These are phyloP conservation scores for Margaritispora aquatica DNA, from an alignment of 495 filamentous ascomycete genomes.

Conservation along the genomic window DNA sequence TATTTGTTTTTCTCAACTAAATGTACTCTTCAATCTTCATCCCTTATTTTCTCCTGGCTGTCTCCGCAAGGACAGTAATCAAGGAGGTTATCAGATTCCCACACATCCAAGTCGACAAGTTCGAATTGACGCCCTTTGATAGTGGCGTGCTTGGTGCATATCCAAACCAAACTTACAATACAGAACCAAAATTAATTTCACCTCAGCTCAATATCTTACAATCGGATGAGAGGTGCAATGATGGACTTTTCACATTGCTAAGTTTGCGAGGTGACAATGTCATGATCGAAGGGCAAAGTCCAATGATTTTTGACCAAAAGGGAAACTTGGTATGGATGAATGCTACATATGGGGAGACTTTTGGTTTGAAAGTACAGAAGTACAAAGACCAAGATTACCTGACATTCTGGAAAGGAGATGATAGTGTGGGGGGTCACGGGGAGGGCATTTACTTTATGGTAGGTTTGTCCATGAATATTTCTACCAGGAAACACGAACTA, in stretches of 20 bases:
- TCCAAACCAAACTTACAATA: not conserved
- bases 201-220: not conserved
- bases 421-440: constrained; percentile 31
- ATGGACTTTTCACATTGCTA: not conserved
- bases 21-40: not conserved
- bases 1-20: not conserved
- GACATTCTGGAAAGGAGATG: constrained; percentile 45
- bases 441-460: constrained; percentile 44
- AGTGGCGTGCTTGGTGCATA: not conserved
- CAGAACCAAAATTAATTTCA: not conserved
- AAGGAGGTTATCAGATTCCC: not conserved
- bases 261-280: not conserved
- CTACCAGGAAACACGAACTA: not conserved
- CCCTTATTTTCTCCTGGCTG: not conserved
- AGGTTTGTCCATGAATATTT: constrained; percentile 2
- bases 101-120: not conserved
- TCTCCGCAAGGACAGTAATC: not conserved
- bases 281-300: not conserved
- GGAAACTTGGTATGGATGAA: not conserved
- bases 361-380: constrained; percentile 35
- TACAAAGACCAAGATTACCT: constrained; percentile 38
- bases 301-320: not conserved
- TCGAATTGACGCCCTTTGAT: not conserved
- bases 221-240: not conserved
- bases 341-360: constrained; percentile 27